A percentile compares a stretch with the other conserved stretches of the same genome.
These are phyloP conservation scores for Atkinsonella hypoxylon DNA, from an alignment of 2,329 filamentous ascomycete species.

Conservation along the genomic window DNA sequence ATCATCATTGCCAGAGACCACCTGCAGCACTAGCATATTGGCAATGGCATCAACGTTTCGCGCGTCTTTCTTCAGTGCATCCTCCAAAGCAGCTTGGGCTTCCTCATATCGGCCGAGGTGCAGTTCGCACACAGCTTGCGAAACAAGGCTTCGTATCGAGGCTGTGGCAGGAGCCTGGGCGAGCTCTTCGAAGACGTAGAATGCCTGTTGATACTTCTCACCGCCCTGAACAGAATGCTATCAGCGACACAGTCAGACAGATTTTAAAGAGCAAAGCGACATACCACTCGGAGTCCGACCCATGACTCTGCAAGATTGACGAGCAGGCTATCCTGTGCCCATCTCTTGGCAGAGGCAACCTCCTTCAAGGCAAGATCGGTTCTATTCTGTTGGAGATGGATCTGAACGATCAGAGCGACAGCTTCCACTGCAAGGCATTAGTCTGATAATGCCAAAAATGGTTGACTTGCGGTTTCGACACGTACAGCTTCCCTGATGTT, in stretches of 20 bases:
- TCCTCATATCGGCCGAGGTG: conserved; percentile 83
- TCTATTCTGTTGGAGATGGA: conserved; percentile 83
- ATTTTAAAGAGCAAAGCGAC: conserved; percentile 1
- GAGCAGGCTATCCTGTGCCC: conserved; percentile 88
- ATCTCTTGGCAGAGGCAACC: conserved; percentile 72
- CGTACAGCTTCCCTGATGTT: conserved; percentile 79
- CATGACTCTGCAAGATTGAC: conserved; percentile 94
- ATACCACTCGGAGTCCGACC: conserved; percentile 78
- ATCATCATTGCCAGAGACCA: conserved; percentile 61
- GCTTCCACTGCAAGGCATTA: conserved; percentile 46
- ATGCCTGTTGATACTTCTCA: conserved; percentile 90
- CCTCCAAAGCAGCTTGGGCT: conserved; percentile 73
- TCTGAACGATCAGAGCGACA: conserved; percentile 81
- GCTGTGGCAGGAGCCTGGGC: conserved; percentile 76
- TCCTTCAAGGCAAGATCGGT: conserved; percentile 86
- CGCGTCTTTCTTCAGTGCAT: conserved; percentile 65
- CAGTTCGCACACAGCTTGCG: conserved; percentile 82
- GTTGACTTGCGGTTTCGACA: conserved; percentile 11
- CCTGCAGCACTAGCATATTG: conserved; percentile 69
- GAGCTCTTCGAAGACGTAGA: conserved; percentile 95
- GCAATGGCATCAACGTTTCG: conserved; percentile 64
- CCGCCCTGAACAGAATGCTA: conserved; percentile 50
- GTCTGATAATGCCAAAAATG: conserved; percentile 2
- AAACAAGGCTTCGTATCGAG: conserved; percentile 63
- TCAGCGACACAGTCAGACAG: conserved; percentile 14